Evolutionary conservation across 495 filamentous ascomycete species (phyloP).

Genomic region (Penicillium cataractarum): DNA sequence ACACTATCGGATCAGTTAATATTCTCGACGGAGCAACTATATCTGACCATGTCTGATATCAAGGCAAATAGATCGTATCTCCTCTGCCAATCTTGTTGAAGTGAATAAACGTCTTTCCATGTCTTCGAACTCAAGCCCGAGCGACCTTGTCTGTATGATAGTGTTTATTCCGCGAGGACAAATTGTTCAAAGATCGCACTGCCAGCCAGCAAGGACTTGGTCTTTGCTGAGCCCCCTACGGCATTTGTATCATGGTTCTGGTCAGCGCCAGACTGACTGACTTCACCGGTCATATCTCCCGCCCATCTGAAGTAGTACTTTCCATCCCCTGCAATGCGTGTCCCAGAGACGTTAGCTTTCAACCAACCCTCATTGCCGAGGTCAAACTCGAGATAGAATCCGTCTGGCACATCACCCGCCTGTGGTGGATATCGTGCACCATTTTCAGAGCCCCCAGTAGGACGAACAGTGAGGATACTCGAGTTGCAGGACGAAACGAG

Average conservation of each 20-base stretch:
- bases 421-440: conserved; percentile 28
- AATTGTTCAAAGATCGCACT: conserved; percentile 34
- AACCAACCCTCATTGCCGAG: conserved; percentile 11
- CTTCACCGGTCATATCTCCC: conserved; percentile 27
- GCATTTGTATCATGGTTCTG: neutral
- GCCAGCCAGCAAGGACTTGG: conserved; percentile 8
- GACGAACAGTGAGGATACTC: conserved; percentile 19
- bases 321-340: conserved; percentile 20
- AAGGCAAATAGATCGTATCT: neutral
- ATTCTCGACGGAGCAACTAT: too few species aligned
- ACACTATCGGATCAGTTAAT: too few species aligned
- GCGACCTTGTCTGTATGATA: neutral
- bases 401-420: conserved; percentile 23
- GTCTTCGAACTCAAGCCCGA: neutral
- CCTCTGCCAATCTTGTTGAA: neutral
- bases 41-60: too few species aligned
- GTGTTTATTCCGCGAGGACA: conserved; percentile 2
- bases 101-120: neutral
- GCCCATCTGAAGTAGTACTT: conserved; percentile 34
- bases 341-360: conserved; percentile 26
- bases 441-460: conserved; percentile 15
- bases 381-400: conserved; percentile 23
- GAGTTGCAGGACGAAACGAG: conserved; percentile 24
- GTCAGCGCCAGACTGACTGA: conserved; percentile 2
- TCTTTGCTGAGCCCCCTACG: neutral